phyloP scores from a whole-genome alignment of 1,284 basidiomycete species.

The Baeospora myosura region DNA sequence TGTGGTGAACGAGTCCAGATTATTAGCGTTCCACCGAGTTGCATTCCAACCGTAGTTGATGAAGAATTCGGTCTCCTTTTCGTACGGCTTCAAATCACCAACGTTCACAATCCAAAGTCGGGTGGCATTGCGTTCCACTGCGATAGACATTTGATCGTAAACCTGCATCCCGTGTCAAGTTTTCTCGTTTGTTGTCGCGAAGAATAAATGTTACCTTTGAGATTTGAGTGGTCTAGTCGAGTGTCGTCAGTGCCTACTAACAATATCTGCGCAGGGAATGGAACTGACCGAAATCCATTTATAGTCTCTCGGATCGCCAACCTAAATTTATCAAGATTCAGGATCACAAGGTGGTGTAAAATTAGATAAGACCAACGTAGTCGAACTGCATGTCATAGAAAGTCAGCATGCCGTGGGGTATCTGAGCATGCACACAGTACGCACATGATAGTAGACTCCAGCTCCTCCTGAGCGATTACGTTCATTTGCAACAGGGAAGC shows the following conservation, averaged over 20 bases:
- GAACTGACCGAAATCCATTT: conserved; percentile 50
- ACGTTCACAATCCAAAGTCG: conserved; percentile 57
- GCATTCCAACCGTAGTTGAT: conserved; percentile 57
- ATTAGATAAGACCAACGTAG: background rate
- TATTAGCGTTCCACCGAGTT: conserved; percentile 42
- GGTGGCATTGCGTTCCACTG: conserved; percentile 48
- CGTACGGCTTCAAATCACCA: conserved; percentile 69
- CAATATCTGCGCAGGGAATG: background rate
- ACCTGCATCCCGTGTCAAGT: conserved; percentile 26
- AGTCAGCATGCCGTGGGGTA: background rate
- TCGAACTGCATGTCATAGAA: background rate
- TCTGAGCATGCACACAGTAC: conserved; percentile 13
- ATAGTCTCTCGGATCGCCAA: conserved; percentile 50
- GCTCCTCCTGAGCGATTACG: conserved; percentile 55
- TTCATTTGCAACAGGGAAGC: conserved; percentile 44
- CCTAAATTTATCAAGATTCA: conserved; percentile 22
- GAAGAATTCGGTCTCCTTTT: conserved; percentile 67
- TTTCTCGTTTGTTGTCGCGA: conserved; percentile 2
- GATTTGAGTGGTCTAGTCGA: conserved; percentile 35
- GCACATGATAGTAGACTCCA: conserved; percentile 63
- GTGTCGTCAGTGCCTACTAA: background rate
- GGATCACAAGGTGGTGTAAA: background rate
- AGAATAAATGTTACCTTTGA: conserved; percentile 14
- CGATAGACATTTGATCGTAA: conserved; percentile 56
- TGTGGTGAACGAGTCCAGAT: conserved; percentile 46